Percentiles rank a stretch among this genome's conserved stretches.
Conservation (phyloP, 1,284 basidiomycete genomes). For the Papiliotrema terrestris region DNA sequence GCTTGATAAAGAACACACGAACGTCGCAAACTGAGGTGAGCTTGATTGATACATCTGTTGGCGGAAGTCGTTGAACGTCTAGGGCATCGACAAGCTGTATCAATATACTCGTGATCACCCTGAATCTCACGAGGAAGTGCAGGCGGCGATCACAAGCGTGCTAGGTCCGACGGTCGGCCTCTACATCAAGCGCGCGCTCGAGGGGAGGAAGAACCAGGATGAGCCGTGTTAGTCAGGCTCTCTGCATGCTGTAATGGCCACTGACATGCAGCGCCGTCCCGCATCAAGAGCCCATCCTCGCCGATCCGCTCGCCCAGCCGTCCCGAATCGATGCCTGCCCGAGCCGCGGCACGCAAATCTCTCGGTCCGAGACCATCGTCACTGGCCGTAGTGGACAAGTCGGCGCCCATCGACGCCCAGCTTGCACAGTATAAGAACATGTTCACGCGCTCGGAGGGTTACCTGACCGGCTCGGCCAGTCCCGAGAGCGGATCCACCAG, state of each 20-base stretch:
- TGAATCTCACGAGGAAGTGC: slow-evolving; percentile 77
- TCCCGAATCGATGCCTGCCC: slow-evolving; percentile 14
- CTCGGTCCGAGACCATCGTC: slow-evolving; percentile 26
- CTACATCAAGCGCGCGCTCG: slow-evolving; percentile 38
- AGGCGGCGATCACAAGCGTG: slow-evolving; percentile 51
- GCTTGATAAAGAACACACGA: slow-evolving; percentile 21
- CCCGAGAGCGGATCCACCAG: not conserved
- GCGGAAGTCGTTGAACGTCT: slow-evolving; percentile 58
- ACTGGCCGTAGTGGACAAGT: slow-evolving; percentile 23
- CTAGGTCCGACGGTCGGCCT: slow-evolving; percentile 35
- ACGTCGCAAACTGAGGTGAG: slow-evolving; percentile 28
- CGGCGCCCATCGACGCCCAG: slow-evolving; percentile 37
- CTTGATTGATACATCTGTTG: not conserved
- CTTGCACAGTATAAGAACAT: slow-evolving; percentile 42
- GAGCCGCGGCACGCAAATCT: slow-evolving; percentile 15
- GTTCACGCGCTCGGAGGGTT: slow-evolving; percentile 13
- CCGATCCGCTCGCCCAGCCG: slow-evolving; percentile 14
- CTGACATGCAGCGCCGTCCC: slow-evolving; percentile 11
- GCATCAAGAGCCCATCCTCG: slow-evolving; percentile 17
- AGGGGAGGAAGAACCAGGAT: slow-evolving; percentile 30
- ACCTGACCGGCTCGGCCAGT: not conserved
- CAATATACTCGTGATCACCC: slow-evolving; percentile 91
- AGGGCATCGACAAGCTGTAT: slow-evolving; percentile 93
- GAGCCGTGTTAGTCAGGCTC: slow-evolving; percentile 24
- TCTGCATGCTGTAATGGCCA: not conserved